These are phyloP conservation scores for Microdochium bolleyi DNA, from an alignment of 2,329 filamentous ascomycete genomes.

Conservation along the genomic window DNA sequence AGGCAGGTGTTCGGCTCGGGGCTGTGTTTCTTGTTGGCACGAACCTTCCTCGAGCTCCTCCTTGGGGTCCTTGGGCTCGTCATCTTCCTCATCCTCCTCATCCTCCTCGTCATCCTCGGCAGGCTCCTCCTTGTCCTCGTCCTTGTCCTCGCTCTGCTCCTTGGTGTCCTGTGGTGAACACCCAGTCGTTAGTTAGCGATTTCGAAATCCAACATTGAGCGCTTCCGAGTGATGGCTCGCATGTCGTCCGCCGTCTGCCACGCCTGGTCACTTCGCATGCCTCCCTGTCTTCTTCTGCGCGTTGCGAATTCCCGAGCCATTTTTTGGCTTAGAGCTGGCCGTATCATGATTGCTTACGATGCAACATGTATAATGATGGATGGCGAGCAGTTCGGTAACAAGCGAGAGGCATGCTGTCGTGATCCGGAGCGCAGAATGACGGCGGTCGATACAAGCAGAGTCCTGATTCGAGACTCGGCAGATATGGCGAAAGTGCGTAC, in stretches of 20 bases:
- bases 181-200: not conserved
- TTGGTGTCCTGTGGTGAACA: constrained; percentile 26
- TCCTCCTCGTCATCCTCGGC: constrained; percentile 58
- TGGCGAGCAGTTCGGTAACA: too few relatives aligned
- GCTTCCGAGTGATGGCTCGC: too few relatives aligned
- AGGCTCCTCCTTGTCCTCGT: constrained; percentile 40
- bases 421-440: not conserved
- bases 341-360: too few relatives aligned
- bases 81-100: constrained; percentile 75
- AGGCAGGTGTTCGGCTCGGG: not conserved
- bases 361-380: too few relatives aligned
- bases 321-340: too few relatives aligned
- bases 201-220: too few relatives aligned
- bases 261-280: too few relatives aligned
- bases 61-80: constrained; percentile 79
- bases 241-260: too few relatives aligned
- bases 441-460: not conserved
- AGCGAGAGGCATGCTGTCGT: too few relatives aligned
- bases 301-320: too few relatives aligned
- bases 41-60: constrained; percentile 86
- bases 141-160: constrained; percentile 34
- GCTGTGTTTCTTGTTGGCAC: constrained; percentile 26
- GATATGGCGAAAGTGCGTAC: constrained; percentile 23
- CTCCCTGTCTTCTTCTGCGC: too few relatives aligned
- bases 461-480: constrained; percentile 1